These are phyloP conservation scores for Tolypocladium ophioglossoides DNA, from an alignment of 2,329 filamentous ascomycete species.

Conservation along the genomic window DNA sequence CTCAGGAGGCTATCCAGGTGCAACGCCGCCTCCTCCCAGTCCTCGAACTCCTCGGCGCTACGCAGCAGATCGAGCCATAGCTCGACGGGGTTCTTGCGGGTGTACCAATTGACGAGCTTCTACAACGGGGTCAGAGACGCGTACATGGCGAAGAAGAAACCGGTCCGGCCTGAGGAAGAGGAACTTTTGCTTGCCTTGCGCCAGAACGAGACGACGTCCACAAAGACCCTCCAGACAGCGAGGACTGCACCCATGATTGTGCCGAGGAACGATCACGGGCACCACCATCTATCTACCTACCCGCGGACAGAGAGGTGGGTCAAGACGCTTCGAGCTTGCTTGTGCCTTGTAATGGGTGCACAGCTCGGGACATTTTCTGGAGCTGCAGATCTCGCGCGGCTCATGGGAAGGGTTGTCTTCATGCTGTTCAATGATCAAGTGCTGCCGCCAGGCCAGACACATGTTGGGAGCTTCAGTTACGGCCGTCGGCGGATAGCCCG, in stretches of 20 bases:
- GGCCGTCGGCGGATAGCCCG: background rate
- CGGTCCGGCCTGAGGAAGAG: background rate
- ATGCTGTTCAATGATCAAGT: background rate
- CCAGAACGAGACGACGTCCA: slow-evolving; percentile 55
- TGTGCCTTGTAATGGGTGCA: background rate
- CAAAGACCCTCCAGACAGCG: slow-evolving; percentile 45
- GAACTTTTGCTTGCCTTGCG: slow-evolving; percentile 37
- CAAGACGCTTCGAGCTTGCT: background rate
- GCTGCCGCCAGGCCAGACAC: background rate
- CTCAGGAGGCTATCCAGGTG: slow-evolving; percentile 74
- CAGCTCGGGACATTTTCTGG: background rate
- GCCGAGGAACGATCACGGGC: slow-evolving; percentile 21
- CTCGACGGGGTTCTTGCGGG: slow-evolving; percentile 51
- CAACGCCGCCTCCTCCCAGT: slow-evolving; percentile 79
- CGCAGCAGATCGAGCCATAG: slow-evolving; percentile 55
- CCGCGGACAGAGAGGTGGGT: background rate
- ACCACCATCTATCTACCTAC: background rate
- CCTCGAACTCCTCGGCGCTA: slow-evolving; percentile 62
- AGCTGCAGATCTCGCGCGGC: background rate
- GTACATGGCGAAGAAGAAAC: slow-evolving; percentile 5
- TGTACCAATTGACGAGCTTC: slow-evolving; percentile 61
- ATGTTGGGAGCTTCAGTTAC: background rate
- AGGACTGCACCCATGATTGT: slow-evolving; percentile 31
- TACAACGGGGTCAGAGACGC: slow-evolving; percentile 26
- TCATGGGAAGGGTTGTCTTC: background rate